phyloP scores from a whole-genome alignment of 768 basidiomycete species.

The Leccinum ochraceum region DNA sequence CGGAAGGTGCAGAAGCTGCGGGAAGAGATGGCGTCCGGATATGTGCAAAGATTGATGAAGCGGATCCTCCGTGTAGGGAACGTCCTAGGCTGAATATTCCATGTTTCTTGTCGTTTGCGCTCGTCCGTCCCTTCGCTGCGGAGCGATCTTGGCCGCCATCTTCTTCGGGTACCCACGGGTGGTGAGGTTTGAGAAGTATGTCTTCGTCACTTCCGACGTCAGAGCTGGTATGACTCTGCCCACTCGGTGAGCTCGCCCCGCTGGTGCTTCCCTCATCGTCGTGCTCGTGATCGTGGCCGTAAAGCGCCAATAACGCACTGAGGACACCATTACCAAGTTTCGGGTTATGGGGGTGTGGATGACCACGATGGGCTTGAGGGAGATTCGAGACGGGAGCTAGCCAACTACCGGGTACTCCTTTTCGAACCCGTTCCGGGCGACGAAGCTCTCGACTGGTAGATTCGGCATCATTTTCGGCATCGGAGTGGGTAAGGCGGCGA shows the following conservation, averaged over 20 bases:
- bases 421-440: conserved; percentile 15
- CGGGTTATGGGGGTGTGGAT: conserved; percentile 8
- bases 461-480: conserved; percentile 12
- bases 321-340: conserved; percentile 54
- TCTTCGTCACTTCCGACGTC: conserved; percentile 20
- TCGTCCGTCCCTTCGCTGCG: conserved; percentile 1
- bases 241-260: conserved; percentile 21
- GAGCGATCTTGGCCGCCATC: conserved; percentile 5
- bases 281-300: conserved; percentile 38
- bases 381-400: conserved; percentile 6
- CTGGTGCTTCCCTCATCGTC: conserved; percentile 31
- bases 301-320: conserved; percentile 64
- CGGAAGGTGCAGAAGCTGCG: conserved; percentile 38
- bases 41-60: conserved; percentile 29
- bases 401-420: conserved; percentile 23
- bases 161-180: conserved; percentile 23
- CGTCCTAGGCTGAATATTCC: conserved; percentile 17
- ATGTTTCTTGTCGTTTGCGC: not conserved
- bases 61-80: conserved; percentile 22
- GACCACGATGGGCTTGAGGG: conserved; percentile 3
- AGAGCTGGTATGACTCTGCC: conserved; percentile 24
- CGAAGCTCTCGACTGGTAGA: conserved; percentile 1
- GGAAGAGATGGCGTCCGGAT: conserved; percentile 24
- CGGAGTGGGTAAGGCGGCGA: conserved; percentile 10
- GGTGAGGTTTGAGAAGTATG: conserved; percentile 19